Conservation (phyloP, 2,329 filamentous ascomycete species). For the Calonectria honghensis region DNA sequence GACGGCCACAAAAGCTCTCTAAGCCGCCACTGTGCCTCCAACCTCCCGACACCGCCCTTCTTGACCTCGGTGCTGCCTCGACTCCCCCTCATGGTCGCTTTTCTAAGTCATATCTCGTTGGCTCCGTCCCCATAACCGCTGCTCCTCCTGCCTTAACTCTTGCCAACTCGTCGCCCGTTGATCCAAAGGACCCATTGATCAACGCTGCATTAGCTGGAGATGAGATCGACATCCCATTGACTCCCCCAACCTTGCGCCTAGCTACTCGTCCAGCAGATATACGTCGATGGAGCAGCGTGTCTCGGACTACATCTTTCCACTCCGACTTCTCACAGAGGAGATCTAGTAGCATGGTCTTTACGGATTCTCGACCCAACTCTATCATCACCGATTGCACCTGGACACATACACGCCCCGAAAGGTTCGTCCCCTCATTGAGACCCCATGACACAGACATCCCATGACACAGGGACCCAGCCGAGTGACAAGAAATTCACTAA, state of each 20-base stretch:
- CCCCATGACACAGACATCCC: not conserved
- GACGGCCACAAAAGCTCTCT: constrained; percentile 69
- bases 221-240: constrained; percentile 40
- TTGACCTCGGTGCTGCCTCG: constrained; percentile 60
- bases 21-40: constrained; percentile 68
- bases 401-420: constrained; percentile 50
- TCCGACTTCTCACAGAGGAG: constrained; percentile 47
- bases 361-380: constrained; percentile 44
- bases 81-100: constrained; percentile 53
- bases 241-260: constrained; percentile 42
- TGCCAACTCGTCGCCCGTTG: constrained; percentile 43
- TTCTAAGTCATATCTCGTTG: constrained; percentile 58
- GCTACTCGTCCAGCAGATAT: constrained; percentile 44
- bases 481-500: constrained; percentile 46
- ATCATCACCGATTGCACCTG: constrained; percentile 42
- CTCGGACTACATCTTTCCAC: constrained; percentile 46
- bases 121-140: constrained; percentile 50
- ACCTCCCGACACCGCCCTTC: constrained; percentile 64
- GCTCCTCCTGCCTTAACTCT: constrained; percentile 35
- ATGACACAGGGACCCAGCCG: constrained; percentile 12
- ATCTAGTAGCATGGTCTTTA: constrained; percentile 39
- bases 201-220: constrained; percentile 47
- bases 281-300: constrained; percentile 36
- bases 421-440: constrained; percentile 44
- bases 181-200: constrained; percentile 42